phyloP scores from a whole-genome alignment of 305 asterid genomes.

The Coffea humblotiana region DNA sequence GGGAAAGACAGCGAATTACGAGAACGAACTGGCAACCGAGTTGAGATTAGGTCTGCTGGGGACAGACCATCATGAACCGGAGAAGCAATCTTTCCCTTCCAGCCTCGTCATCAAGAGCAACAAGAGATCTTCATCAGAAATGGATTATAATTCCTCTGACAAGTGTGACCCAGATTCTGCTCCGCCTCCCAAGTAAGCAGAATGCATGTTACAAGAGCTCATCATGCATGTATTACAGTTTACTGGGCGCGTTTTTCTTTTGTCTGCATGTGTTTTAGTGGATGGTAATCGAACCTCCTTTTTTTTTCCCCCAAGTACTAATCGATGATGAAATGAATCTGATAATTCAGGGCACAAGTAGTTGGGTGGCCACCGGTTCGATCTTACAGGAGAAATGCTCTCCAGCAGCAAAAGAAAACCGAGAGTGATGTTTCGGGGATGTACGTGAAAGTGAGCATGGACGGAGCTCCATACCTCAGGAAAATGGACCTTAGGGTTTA shows the following conservation, averaged over 20 bases:
- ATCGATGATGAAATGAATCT: not conserved
- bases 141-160: constrained; percentile 13
- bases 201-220: not conserved
- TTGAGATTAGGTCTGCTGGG: constrained; percentile 76
- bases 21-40: constrained; percentile 59
- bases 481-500: constrained; percentile 63
- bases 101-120: constrained; percentile 7
- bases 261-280: no score
- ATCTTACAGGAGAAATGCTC: constrained; percentile 58
- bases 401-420: constrained; percentile 39
- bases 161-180: constrained; percentile 19
- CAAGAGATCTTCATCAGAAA: constrained; percentile 39
- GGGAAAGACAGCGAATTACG: constrained; percentile 34
- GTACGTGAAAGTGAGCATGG: constrained; percentile 91
- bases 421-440: constrained; percentile 53
- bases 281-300: no score
- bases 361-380: constrained; percentile 99
- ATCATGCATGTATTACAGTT: not conserved
- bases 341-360: constrained; percentile 68
- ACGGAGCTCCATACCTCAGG: constrained; percentile 87
- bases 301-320: not conserved
- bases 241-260: not conserved
- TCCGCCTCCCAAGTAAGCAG: constrained; percentile 37
- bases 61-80: constrained; percentile 25
- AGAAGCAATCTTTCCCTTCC: constrained; percentile 11